Evolutionary conservation across 257 asterid species (phyloP), one percentile per base, ranked within the genome.

Genomic region (Ehretia macrophylla): DNA sequence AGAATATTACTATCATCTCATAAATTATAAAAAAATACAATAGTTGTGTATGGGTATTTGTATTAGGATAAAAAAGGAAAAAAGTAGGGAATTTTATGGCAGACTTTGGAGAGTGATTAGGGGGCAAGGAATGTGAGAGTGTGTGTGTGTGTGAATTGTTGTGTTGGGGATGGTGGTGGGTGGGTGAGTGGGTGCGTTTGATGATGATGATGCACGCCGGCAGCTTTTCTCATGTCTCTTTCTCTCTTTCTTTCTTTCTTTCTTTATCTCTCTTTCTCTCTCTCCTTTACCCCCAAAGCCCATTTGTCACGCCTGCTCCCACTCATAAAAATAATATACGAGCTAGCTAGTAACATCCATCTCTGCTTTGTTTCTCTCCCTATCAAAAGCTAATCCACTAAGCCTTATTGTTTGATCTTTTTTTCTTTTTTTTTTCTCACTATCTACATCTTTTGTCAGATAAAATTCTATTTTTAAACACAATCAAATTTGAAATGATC

Each of bases 171-270:
- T 5, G 8, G 21, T 23, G 49, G 27, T 3, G 32, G 49, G 64
- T 23, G 21, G 68, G 62, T 55, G 56, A 63, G 68, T 71, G 70
- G 78, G 73, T 75, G 78, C 70, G 64, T 56, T 70, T 76, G 75
- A 72, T 87, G 79, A 75, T 77, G 68, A 70, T 68, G 59, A 64
- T 69, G 94, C 96, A 83, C 85, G 85, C 88, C 85, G 83, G 86
- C 90, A 84, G 90, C 94, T 82, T 84, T 80, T 86, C 63, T 75
- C 53, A 9, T 66, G 73, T 75, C 74, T 59, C 67, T 62, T 35
- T 74, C 72, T 22, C 42, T 21, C 49, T 45, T 46, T 38, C 17
- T 39, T 55, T 55, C 35, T 17, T 47, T 54, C 65, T 39, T 35
- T 44, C n/a, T n/a, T n/a, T n/a, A n/a, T n/a, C n/a, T n/a, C n/a